Evolutionary conservation across 2,329 filamentous ascomycete species (phyloP).

Genomic region (Pseudopyrenochaeta lycopersici): DNA sequence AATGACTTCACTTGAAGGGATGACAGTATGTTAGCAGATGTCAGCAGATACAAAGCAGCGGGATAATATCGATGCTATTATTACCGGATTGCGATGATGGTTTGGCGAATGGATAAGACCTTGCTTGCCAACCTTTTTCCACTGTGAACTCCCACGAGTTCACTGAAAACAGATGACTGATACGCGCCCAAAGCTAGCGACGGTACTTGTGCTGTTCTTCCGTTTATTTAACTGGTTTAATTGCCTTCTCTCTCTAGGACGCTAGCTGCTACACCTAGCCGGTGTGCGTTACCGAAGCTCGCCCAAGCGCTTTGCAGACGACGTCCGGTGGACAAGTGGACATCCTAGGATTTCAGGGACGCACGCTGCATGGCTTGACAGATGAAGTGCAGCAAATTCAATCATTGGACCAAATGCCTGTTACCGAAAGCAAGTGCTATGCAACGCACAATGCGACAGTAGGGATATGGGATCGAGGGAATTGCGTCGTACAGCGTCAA

Average conservation of each 20-base stretch:
- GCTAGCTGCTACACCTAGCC: conserved; percentile 37
- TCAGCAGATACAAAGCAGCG: too few relatives aligned
- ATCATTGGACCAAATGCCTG: conserved; percentile 33
- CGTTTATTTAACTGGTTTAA: conserved; percentile 27
- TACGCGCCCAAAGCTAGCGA: conserved; percentile 15
- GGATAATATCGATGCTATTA: not conserved
- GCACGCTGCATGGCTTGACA: conserved; percentile 36
- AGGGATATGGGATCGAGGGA: conserved; percentile 43
- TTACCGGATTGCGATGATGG: not conserved
- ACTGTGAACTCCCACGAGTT: not conserved
- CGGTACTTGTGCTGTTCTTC: conserved; percentile 23
- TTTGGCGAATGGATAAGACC: not conserved
- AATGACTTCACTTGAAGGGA: conserved; percentile 21
- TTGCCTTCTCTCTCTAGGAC: conserved; percentile 24
- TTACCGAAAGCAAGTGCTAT: conserved; percentile 27
- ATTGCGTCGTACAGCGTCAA: conserved; percentile 45
- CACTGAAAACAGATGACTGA: conserved; percentile 7
- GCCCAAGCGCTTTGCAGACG: conserved; percentile 40
- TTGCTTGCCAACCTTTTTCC: not conserved
- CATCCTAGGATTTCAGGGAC: conserved; percentile 33
- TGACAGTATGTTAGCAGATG: conserved; percentile 28
- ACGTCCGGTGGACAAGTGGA: conserved; percentile 41
- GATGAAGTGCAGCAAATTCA: conserved; percentile 14
- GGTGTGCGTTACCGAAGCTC: conserved; percentile 40
- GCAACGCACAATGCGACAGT: conserved; percentile 30